A percentile compares a stretch with the other conserved stretches of the same genome.
phyloP scores from a whole-genome alignment of 129 eudicot genomes.

The Pittosporum tobira region DNA sequence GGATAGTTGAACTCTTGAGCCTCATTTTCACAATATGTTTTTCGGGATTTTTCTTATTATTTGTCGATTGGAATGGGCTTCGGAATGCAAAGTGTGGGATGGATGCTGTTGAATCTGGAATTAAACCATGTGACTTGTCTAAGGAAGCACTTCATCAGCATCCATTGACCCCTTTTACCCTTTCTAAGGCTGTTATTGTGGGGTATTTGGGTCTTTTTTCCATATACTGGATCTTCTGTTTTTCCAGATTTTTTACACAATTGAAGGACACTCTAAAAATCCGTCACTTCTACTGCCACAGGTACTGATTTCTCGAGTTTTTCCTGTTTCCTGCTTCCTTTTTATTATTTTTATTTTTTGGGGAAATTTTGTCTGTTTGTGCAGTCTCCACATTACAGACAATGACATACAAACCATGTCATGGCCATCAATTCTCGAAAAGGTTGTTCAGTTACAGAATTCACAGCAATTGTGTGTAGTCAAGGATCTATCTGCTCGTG shows the following conservation, averaged over 20 bases:
- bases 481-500: slow-evolving; percentile 85
- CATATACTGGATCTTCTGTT: slow-evolving; percentile 77
- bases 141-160: slow-evolving; percentile 83
- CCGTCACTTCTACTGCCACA: slow-evolving; percentile 70
- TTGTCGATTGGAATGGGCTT: slow-evolving; percentile 91
- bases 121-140: slow-evolving; percentile 80
- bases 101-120: slow-evolving; percentile 92
- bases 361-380: no score
- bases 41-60: slow-evolving; percentile 75
- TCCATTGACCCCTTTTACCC: slow-evolving; percentile 79
- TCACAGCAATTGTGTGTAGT: slow-evolving; percentile 65
- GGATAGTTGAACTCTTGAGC: slow-evolving; percentile 88
- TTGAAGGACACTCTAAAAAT: slow-evolving; percentile 67
- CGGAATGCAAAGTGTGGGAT: slow-evolving; percentile 93
- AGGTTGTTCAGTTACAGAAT: slow-evolving; percentile 56
- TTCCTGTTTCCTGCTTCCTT: no score
- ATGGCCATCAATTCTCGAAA: slow-evolving; percentile 81
- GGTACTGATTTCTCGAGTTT: slow-evolving; percentile 33
- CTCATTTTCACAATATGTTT: slow-evolving; percentile 81
- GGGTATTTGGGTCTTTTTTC: slow-evolving; percentile 86
- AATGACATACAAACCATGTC: slow-evolving; percentile 84
- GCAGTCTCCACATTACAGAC: slow-evolving; percentile 84
- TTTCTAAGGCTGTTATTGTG: slow-evolving; percentile 61
- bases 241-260: slow-evolving; percentile 74
- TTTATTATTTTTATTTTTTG: no score